Evolutionary conservation across 805 yeast genomes (phyloP), one percentile per base, ranked within the genome.

Genomic region (Yarrowia phangngaensis): DNA sequence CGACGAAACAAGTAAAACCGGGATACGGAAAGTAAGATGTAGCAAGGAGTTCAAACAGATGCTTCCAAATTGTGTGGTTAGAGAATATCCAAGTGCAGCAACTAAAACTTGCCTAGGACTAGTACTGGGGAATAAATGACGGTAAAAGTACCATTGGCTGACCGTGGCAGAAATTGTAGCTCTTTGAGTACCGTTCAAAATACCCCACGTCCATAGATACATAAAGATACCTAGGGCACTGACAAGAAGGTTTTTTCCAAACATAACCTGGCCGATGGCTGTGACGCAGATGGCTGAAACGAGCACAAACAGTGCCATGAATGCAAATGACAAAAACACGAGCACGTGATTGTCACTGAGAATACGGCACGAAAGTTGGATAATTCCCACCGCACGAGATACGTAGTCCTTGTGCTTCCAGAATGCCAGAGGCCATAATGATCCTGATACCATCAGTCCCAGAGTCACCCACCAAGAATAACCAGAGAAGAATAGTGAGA

Each of bases 141-240:
- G 55, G 41, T 60, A 57, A 49, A 64, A 61, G 50, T 66, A 70
- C 71, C 72, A 70, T 49, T 64, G 66, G 5, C 64, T 55, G 9
- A 69, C 68, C 4, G 66, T 55, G 6, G 63, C 60, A 2, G 70
- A 54, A 5, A 68, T 54, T 3, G 67, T 54, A 14, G 60, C 61
- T n/a, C 69, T 59, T 50, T 66, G 67, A 35, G 69, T 55, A 8
- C 68, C 67, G 32, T 64, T 56, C 11, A 70, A 52, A 15, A 70
- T 63, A 2, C 68, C 67, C 67, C 70, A 66, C 2, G 72, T 64
- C 73, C 73, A 70, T 30, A 70, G 52, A 52, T 65, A 69, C 64
- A 66, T 58, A 45, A 56, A 56, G 6, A 58, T 59, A 11, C 64
- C 69, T 3, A 64, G 55, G 4, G 47, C 47, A 6, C 27, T 20